Conservation (phyloP, 2,329 filamentous ascomycete genomes). For the Arachnomyces sp. region DNA sequence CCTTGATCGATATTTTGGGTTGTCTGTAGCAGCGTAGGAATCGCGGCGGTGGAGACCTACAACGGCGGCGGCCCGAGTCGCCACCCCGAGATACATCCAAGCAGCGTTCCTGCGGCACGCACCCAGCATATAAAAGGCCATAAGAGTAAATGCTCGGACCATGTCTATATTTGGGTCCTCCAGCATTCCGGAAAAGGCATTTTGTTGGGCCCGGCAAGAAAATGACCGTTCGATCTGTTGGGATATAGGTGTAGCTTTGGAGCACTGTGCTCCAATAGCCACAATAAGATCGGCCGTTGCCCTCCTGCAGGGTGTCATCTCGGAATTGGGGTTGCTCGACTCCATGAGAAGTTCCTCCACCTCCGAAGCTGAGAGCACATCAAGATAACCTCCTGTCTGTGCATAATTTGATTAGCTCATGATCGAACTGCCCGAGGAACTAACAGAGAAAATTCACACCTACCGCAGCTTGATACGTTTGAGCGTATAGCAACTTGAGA, state of each 20-base stretch:
- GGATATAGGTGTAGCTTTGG: constrained; percentile 20
- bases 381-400: constrained; percentile 36
- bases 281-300: constrained; percentile 34
- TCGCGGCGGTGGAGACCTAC: constrained; percentile 45
- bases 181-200: constrained; percentile 44
- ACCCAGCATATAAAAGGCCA: constrained; percentile 53
- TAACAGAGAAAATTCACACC: constrained; percentile 2
- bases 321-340: not conserved
- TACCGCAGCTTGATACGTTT: constrained; percentile 22
- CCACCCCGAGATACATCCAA: constrained; percentile 56
- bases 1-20: constrained; percentile 5
- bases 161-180: constrained; percentile 48
- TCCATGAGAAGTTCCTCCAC: constrained; percentile 8
- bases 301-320: constrained; percentile 5
- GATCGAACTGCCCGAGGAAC: constrained; percentile 1
- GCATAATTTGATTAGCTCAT: constrained; percentile 1
- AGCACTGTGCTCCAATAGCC: constrained; percentile 47
- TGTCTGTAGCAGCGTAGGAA: constrained; percentile 16
- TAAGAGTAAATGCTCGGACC: constrained; percentile 45
- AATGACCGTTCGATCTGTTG: constrained; percentile 37
- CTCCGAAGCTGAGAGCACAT: constrained; percentile 27
- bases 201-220: constrained; percentile 36
- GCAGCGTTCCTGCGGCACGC: constrained; percentile 52
- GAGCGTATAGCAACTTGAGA: constrained; percentile 28
- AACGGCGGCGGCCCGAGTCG: constrained; percentile 49